Conservation (phyloP, 768 basidiomycete species). For the Crassisporium funariophilum region DNA sequence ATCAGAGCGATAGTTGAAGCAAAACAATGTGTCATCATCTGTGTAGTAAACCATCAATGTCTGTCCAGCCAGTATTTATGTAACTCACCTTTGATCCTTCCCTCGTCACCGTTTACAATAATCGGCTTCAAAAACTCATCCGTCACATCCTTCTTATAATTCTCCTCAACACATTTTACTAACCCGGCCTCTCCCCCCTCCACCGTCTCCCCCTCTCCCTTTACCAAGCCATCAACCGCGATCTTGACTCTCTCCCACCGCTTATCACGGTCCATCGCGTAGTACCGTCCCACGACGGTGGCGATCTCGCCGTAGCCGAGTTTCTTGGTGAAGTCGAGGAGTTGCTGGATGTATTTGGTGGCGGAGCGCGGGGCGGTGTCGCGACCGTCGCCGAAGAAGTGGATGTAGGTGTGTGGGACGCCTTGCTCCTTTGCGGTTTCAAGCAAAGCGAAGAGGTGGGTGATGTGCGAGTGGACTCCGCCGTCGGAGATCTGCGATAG, state of each 20-base stretch:
- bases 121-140: constrained; percentile 98
- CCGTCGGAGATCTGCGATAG: constrained; percentile 80
- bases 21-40: constrained; percentile 90
- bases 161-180: constrained; percentile 68
- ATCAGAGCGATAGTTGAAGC: constrained; percentile 98
- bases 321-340: constrained; percentile 76
- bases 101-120: constrained; percentile 78
- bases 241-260: constrained; percentile 94
- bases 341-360: constrained; percentile 71
- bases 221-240: constrained; percentile 82
- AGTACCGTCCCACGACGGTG: constrained; percentile 89
- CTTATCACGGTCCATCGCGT: constrained; percentile 97
- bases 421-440: constrained; percentile 86
- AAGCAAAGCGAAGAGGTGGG: constrained; percentile 86
- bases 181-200: constrained; percentile 53
- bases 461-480: constrained; percentile 96
- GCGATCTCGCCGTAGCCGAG: constrained; percentile 80
- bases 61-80: background rate
- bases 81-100: constrained; percentile 74
- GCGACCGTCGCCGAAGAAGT: constrained; percentile 94
- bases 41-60: background rate
- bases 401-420: constrained; percentile 85
- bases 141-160: constrained; percentile 84
- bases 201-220: constrained; percentile 61
- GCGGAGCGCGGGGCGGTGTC: constrained; percentile 91